A percentile compares a stretch with the other conserved stretches of the same genome.
These are phyloP conservation scores for Mycena citricolor DNA, from an alignment of 1,284 basidiomycete species.

Conservation along the genomic window DNA sequence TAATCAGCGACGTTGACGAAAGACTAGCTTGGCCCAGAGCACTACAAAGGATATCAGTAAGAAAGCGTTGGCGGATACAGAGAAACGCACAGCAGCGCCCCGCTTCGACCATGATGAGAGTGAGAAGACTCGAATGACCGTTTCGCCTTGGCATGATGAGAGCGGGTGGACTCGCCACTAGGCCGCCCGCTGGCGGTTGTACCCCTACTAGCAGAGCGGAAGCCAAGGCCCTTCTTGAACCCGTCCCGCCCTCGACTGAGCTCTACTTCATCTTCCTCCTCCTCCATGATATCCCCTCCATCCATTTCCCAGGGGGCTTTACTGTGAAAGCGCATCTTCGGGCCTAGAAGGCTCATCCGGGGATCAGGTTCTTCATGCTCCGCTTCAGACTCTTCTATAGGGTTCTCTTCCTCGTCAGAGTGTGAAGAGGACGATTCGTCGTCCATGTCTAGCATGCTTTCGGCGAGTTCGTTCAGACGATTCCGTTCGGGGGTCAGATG, in stretches of 20 bases:
- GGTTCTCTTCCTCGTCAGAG: slow-evolving; percentile 34
- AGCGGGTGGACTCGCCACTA: slow-evolving; percentile 62
- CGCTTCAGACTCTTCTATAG: slow-evolving; percentile 38
- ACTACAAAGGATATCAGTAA: slow-evolving; percentile 31
- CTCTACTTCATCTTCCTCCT: slow-evolving; percentile 38
- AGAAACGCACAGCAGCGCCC: slow-evolving; percentile 54
- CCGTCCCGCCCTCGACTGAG: slow-evolving; percentile 28
- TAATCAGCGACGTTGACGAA: slow-evolving; percentile 52
- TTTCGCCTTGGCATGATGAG: slow-evolving; percentile 46
- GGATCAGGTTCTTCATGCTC: slow-evolving; percentile 29
- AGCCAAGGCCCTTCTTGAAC: slow-evolving; percentile 38
- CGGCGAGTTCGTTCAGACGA: slow-evolving; percentile 47
- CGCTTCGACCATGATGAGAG: slow-evolving; percentile 46
- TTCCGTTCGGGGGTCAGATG: slow-evolving; percentile 32
- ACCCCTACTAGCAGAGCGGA: slow-evolving; percentile 46
- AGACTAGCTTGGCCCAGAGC: slow-evolving; percentile 59
- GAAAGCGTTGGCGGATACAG: slow-evolving; percentile 9
- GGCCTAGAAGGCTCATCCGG: slow-evolving; percentile 70
- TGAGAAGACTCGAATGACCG: slow-evolving; percentile 57
- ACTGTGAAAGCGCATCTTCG: slow-evolving; percentile 77
- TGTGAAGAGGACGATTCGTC: slow-evolving; percentile 51
- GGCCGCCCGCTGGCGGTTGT: slow-evolving; percentile 48
- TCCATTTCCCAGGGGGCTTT: slow-evolving; percentile 74
- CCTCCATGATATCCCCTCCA: slow-evolving; percentile 44
- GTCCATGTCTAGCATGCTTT: slow-evolving; percentile 58